Evolutionary conservation across 2,329 filamentous ascomycete species (phyloP).

Genomic region (Alternaria rosae): DNA sequence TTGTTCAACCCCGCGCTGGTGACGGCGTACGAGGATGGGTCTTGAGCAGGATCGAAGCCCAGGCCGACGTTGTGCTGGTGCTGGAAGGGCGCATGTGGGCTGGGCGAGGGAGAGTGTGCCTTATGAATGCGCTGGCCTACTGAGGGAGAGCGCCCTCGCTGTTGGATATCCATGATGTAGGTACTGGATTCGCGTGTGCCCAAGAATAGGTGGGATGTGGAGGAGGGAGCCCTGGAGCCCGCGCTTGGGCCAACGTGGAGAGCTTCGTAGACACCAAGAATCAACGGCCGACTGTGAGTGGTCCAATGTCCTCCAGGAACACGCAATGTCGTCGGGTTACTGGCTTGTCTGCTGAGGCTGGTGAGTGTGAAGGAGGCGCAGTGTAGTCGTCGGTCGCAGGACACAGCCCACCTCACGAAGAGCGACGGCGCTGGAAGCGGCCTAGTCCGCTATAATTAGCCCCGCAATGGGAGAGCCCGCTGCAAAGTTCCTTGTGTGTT

Average conservation of each 20-base stretch:
- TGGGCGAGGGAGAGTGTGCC: conserved; percentile 72
- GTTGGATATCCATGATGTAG: conserved; percentile 60
- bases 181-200: conserved; percentile 40
- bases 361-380: conserved; percentile 38
- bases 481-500: conserved; percentile 18
- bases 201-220: conserved; percentile 35
- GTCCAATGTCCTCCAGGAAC: conserved; percentile 27
- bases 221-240: conserved; percentile 21
- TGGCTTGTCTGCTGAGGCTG: conserved; percentile 34
- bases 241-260: conserved; percentile 30
- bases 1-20: conserved; percentile 48
- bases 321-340: conserved; percentile 25
- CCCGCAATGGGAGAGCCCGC: conserved; percentile 13
- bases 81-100: conserved; percentile 63
- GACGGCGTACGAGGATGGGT: conserved; percentile 52
- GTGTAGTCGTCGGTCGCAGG: conserved; percentile 25
- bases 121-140: conserved; percentile 67
- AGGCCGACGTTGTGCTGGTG: conserved; percentile 63
- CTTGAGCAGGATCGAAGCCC: conserved; percentile 32
- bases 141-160: conserved; percentile 69
- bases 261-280: conserved; percentile 11
- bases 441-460: conserved; percentile 18
- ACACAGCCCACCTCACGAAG: conserved; percentile 21
- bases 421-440: conserved; percentile 20
- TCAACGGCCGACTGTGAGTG: conserved; percentile 30